Base-by-base conservation (phyloP, 2,329 filamentous ascomycete genomes). In the Akanthomyces uredinophilus region DNA sequence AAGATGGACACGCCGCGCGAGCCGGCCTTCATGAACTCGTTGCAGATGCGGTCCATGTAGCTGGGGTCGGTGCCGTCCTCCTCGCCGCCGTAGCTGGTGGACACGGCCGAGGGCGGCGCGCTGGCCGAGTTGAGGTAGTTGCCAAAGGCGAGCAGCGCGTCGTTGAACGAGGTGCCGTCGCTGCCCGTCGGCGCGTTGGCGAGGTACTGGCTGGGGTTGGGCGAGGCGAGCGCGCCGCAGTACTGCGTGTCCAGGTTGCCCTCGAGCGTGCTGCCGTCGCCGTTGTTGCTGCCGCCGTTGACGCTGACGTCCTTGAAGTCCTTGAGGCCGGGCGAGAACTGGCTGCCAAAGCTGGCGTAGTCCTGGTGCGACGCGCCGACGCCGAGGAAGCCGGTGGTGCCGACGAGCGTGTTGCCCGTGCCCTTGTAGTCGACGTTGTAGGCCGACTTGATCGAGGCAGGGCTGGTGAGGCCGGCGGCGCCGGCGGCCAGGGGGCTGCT, bases 21-120 rank as follows among this genome's bases (percentile, higher is more conserved):
- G 24, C 79, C 81, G 3, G 84, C 77, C 73, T 85, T 85, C 77
- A 84, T 78, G 69, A 81, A 84, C 73, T 84, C 81, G 63, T 75
- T 71, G 69, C 82, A 85, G 69, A 85, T 82, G 3, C 82, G 74
- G 49, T 74, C 68, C 13, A 66, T 43, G 62, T 67, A 66, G 35
- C 41, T 41, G 14, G 22, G 24, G 7, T 52, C 43, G 29, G 65
- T 70, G 56, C 78, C 77, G 14, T 73, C 77, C 70, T 85, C 82
- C 66, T 81, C 79, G 66, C 80, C 80, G 18, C 74, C 77, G 69
- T 85, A 61, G 20, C 79, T 82, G 32, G 81, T 82, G 27, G 76
- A 80, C 62, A 85, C 80, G 63, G 84, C 80, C 4, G 64, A 60
- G 4, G 63, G 63, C 13, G 63, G 63, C 50, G 47, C 63, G 50